phyloP scores from a whole-genome alignment of 371 early-diverging fungal genomes.

The Mucor saturninus region DNA sequence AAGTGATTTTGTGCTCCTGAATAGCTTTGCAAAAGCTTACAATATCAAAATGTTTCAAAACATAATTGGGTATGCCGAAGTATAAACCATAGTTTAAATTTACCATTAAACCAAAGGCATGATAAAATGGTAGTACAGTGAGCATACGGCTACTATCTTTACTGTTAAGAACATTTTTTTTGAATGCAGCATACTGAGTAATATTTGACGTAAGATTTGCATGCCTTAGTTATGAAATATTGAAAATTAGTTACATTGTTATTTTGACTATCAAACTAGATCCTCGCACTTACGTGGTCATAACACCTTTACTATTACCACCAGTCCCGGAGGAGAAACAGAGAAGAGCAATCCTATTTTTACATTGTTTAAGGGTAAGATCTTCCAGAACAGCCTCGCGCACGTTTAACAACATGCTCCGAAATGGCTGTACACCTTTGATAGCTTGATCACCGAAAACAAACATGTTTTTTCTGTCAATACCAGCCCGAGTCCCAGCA shows the following conservation, averaged over 20 bases:
- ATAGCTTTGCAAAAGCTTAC: slow-evolving; percentile 57
- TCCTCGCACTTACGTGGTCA: slow-evolving; percentile 59
- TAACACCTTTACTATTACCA: slow-evolving; percentile 78
- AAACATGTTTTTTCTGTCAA: slow-evolving; percentile 58
- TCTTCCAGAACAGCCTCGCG: slow-evolving; percentile 28
- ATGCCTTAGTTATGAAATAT: slow-evolving; percentile 45
- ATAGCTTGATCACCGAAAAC: slow-evolving; percentile 60
- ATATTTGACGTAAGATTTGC: slow-evolving; percentile 75
- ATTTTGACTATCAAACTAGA: slow-evolving; percentile 14
- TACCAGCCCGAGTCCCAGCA: slow-evolving; percentile 61
- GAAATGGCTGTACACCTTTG: slow-evolving; percentile 46
- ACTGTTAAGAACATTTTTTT: slow-evolving; percentile 17
- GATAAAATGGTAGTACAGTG: slow-evolving; percentile 79
- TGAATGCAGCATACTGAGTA: slow-evolving; percentile 50
- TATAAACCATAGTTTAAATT: slow-evolving; percentile 30
- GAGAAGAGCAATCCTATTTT: slow-evolving; percentile 57
- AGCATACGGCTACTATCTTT: slow-evolving; percentile 27
- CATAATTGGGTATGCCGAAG: slow-evolving; percentile 43
- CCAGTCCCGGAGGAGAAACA: slow-evolving; percentile 87
- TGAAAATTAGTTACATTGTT: neutral
- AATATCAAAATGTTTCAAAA: slow-evolving; percentile 72
- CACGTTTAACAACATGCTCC: slow-evolving; percentile 24
- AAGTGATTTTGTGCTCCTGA: slow-evolving; percentile 60
- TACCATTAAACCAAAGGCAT: slow-evolving; percentile 52
- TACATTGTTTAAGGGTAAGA: slow-evolving; percentile 29